Percentiles rank a stretch among this genome's conserved stretches.
phyloP scores from a whole-genome alignment of 257 asterid species.

The Gynochthodes officinalis region DNA sequence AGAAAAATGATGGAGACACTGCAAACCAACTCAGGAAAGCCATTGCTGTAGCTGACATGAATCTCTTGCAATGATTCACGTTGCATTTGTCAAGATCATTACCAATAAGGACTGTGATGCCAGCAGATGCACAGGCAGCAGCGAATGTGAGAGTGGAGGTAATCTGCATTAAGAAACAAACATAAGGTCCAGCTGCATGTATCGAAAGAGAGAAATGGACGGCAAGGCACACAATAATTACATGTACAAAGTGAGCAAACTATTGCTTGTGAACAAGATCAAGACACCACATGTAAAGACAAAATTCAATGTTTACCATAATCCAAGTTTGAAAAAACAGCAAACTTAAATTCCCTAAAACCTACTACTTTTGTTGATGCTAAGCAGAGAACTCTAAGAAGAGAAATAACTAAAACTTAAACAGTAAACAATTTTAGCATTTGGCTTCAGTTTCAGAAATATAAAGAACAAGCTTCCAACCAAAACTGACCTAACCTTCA shows the following conservation, averaged over 20 bases:
- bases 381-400: background rate
- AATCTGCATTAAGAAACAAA: conserved; percentile 42
- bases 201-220: background rate
- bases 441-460: background rate
- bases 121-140: conserved; percentile 93
- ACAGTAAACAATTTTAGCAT: background rate
- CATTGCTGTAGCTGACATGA: conserved; percentile 91
- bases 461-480: background rate
- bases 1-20: conserved; percentile 65
- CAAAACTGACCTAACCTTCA: background rate
- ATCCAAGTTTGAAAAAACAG: background rate
- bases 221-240: background rate
- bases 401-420: background rate
- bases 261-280: too few species aligned
- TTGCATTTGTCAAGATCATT: conserved; percentile 69
- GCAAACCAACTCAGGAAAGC: conserved; percentile 89
- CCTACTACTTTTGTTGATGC: background rate
- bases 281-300: background rate
- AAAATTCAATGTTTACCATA: background rate
- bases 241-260: background rate
- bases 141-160: conserved; percentile 87
- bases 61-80: conserved; percentile 74
- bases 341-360: background rate
- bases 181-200: background rate
- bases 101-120: conserved; percentile 82